These are phyloP conservation scores for Pachyrhizus erosus DNA, from an alignment of 306 rosid genomes.

Conservation along the genomic window DNA sequence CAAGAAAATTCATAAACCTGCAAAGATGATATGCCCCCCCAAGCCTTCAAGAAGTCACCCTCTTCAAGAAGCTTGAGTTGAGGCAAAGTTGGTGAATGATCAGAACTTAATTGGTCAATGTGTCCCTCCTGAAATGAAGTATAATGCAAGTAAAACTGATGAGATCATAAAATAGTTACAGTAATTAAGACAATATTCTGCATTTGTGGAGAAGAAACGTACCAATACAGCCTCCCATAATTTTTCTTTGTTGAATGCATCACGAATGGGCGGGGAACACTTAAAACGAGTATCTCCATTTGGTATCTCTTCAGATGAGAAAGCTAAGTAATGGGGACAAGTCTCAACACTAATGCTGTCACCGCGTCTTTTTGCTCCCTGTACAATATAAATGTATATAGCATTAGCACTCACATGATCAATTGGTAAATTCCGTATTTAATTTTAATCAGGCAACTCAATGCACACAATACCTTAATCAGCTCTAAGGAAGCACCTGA, in stretches of 20 bases:
- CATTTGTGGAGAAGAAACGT: constrained; percentile 38
- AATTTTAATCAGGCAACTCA: not conserved
- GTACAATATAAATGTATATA: constrained; percentile 26
- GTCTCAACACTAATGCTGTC: constrained; percentile 93
- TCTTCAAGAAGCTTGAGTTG: constrained; percentile 81
- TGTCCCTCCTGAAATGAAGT: constrained; percentile 73
- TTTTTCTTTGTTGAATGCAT: constrained; percentile 73
- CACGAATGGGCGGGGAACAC: constrained; percentile 95
- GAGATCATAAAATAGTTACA: not conserved
- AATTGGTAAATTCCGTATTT: not conserved
- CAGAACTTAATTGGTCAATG: constrained; percentile 83
- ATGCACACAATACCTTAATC: constrained; percentile 66
- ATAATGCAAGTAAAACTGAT: constrained; percentile 26
- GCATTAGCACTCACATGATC: constrained; percentile 33
- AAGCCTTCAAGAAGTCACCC: constrained; percentile 88
- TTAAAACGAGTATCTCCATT: constrained; percentile 89
- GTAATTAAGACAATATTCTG: constrained; percentile 47
- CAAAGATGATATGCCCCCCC: constrained; percentile 95
- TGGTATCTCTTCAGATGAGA: constrained; percentile 79
- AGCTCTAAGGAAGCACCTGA: constrained; percentile 78
- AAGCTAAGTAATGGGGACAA: constrained; percentile 89
- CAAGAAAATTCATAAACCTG: constrained; percentile 62
- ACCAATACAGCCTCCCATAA: constrained; percentile 88
- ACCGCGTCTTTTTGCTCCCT: constrained; percentile 83
- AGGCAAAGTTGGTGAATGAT: constrained; percentile 89